These are phyloP conservation scores for Apiospora marii DNA, from an alignment of 2,329 filamentous ascomycete genomes.

Conservation along the genomic window DNA sequence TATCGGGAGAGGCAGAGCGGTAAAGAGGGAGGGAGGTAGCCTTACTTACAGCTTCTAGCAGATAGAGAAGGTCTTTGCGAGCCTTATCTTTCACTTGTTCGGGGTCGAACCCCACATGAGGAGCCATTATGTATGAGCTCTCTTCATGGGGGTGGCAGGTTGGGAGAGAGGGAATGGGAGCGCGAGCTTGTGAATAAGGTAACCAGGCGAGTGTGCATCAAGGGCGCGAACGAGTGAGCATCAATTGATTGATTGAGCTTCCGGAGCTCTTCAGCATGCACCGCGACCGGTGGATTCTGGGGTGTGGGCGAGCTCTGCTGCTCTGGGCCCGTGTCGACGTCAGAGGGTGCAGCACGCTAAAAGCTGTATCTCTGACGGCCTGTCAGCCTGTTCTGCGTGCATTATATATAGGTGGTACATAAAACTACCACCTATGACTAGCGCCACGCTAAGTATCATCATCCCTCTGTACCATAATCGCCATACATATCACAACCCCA, in stretches of 20 bases:
- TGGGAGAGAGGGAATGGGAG: slow-evolving; percentile 24
- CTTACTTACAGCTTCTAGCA: slow-evolving; percentile 91
- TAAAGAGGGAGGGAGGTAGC: slow-evolving; percentile 28
- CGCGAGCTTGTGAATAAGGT: neutral
- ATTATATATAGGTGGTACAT: neutral
- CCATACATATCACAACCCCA: neutral
- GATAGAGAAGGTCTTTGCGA: slow-evolving; percentile 85
- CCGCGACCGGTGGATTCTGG: slow-evolving; percentile 26
- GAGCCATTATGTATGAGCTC: slow-evolving; percentile 69
- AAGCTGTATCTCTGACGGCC: neutral
- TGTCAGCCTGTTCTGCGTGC: neutral
- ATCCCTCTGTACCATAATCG: no score
- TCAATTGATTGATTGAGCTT: slow-evolving; percentile 23
- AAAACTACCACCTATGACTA: neutral
- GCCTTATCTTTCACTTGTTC: slow-evolving; percentile 82
- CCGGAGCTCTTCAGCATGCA: slow-evolving; percentile 10
- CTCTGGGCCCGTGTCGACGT: slow-evolving; percentile 29
- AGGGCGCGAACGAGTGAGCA: slow-evolving; percentile 7
- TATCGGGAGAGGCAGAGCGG: neutral
- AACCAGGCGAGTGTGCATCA: neutral
- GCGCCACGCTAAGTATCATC: no score
- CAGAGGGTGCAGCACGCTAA: slow-evolving; percentile 21
- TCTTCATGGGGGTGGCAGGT: slow-evolving; percentile 51
- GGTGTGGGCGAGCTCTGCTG: slow-evolving; percentile 31
- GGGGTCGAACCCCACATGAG: slow-evolving; percentile 74